phyloP scores from a whole-genome alignment of 2,329 filamentous ascomycete genomes.

The Diplodia intermedia region DNA sequence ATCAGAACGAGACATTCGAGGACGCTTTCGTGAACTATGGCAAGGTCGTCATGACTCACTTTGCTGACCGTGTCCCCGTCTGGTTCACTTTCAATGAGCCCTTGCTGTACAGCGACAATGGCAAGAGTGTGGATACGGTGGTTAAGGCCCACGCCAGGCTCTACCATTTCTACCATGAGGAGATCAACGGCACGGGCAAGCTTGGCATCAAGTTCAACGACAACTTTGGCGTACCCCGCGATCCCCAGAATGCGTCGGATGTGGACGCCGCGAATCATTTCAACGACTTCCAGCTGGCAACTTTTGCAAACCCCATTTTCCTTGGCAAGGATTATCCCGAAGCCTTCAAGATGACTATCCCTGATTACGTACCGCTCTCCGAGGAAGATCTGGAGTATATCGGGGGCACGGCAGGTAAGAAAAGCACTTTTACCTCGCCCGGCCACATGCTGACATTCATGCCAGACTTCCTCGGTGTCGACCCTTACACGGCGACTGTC shows the following conservation, averaged over 20 bases:
- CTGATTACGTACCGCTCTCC: slow-evolving; percentile 12
- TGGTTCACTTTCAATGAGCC: slow-evolving; percentile 48
- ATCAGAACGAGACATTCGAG: slow-evolving; percentile 53
- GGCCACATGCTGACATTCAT: slow-evolving; percentile 39
- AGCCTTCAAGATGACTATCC: slow-evolving; percentile 43
- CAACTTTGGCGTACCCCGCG: slow-evolving; percentile 20
- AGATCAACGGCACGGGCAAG: slow-evolving; percentile 20
- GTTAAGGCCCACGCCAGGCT: slow-evolving; percentile 15
- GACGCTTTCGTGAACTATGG: slow-evolving; percentile 50
- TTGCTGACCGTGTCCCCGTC: slow-evolving; percentile 53
- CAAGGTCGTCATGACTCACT: slow-evolving; percentile 50
- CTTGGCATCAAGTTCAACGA: slow-evolving; percentile 32
- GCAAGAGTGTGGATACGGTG: slow-evolving; percentile 22
- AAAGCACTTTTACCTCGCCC: slow-evolving; percentile 36
- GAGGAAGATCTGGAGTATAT: slow-evolving; percentile 24
- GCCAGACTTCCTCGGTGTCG: slow-evolving; percentile 47
- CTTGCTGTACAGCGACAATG: slow-evolving; percentile 10
- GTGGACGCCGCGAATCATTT: slow-evolving; percentile 24
- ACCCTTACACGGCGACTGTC: slow-evolving; percentile 48
- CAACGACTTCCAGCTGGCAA: slow-evolving; percentile 23
- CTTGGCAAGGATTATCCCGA: slow-evolving; percentile 55
- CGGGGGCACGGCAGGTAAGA: slow-evolving; percentile 23
- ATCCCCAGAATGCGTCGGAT: slow-evolving; percentile 18
- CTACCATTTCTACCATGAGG: slow-evolving; percentile 24
- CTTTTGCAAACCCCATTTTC: slow-evolving; percentile 52